phyloP scores from a whole-genome alignment of 345 rosid genomes.

The Boechera divaricarpa region DNA sequence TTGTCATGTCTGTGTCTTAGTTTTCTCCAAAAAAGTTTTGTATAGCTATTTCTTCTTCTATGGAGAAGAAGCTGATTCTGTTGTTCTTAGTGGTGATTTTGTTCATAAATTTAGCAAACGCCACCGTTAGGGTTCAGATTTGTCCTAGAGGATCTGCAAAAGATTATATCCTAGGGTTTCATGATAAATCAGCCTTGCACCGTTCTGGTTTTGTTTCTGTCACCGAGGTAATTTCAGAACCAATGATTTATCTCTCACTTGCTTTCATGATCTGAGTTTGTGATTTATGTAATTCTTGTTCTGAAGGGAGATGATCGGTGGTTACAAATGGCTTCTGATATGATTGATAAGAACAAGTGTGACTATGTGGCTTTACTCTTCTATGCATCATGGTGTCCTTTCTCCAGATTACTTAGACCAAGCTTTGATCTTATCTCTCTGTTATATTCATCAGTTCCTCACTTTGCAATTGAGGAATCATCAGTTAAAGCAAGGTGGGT shows the following conservation, averaged over 20 bases:
- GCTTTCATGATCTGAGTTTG: neutral
- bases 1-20: neutral
- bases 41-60: neutral
- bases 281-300: neutral
- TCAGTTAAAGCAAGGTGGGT: constrained; percentile 77
- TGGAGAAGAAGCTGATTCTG: neutral
- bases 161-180: constrained; percentile 61
- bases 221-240: constrained; percentile 56
- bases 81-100: constrained; percentile 25
- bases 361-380: constrained; percentile 80
- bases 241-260: neutral
- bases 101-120: constrained; percentile 27
- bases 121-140: constrained; percentile 43
- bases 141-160: constrained; percentile 50
- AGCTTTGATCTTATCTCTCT: constrained; percentile 62
- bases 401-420: constrained; percentile 68
- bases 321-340: constrained; percentile 59
- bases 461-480: constrained; percentile 78
- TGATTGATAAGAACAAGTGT: constrained; percentile 58
- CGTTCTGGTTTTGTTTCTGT: constrained; percentile 48
- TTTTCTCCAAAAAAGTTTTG: neutral
- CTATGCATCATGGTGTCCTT: constrained; percentile 94
- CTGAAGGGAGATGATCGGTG: constrained; percentile 80
- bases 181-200: constrained; percentile 40
- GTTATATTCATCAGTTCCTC: constrained; percentile 64